Evolutionary conservation across 2,329 filamentous ascomycete genomes (phyloP), one percentile per base, ranked within the genome.

Genomic region (Bipolaris gigantea): DNA sequence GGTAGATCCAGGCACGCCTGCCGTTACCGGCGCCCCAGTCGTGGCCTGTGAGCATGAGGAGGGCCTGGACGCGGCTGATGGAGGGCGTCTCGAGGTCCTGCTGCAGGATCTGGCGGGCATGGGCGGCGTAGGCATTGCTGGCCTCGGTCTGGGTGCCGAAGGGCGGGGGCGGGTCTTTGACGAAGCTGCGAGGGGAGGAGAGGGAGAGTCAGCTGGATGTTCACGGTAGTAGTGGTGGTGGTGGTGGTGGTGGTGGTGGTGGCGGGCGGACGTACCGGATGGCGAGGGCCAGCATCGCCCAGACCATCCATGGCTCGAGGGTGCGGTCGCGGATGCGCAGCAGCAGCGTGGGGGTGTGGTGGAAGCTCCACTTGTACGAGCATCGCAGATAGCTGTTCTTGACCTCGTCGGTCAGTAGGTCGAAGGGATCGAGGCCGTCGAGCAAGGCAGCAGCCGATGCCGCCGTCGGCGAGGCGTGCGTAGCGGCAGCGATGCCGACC

Each of bases 21-120:
- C 74, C 74, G 35, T 76, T 77, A 55, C 75, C 79, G 49, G 76
- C 80, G 53, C 70, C 75, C 75, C 77, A 79, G 50, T 77, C 75
- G 48, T 78, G 75, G n/a, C 75, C 76, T 0, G 77, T 77, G 19
- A 79, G 54, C 67, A 79, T 74, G 46, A 78, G 60, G 43, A 76
- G 62, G 13, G 73, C 72, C 55, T 76, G 74, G 13, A 76, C 73
- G 49, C 73, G 70, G 56, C 69, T 71, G 49, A 75, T 68, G 55
- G 65, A 72, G 16, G 74, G 73, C 18, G 70, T 73, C 59, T 75
- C 74, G 57, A 76, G 69, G 56, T 73, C 71, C 33, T 63, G 68
- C 55, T 75, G 73, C n/a, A 76, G 65, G 32, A 75, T 71, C 59
- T 74, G 71, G 49, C 73, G 67, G 32, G 74, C 73, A 53, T 75